Evolutionary conservation across 2,329 filamentous ascomycete species (phyloP), one percentile per base, ranked within the genome.

Genomic region (Claviceps humidiphila): DNA sequence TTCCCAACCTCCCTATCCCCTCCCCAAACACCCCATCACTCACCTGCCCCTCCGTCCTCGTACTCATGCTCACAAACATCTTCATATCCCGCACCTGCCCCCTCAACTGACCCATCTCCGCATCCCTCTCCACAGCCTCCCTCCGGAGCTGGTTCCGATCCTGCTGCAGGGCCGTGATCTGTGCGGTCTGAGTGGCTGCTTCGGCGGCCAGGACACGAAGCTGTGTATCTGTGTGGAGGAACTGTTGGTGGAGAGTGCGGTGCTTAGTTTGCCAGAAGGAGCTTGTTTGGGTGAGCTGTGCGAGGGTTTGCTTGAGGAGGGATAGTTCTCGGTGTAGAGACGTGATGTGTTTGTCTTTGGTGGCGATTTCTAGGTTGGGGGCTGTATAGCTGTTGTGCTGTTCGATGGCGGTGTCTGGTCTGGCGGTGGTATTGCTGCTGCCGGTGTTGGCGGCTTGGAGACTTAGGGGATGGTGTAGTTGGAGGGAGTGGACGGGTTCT

Each of bases 41-140:
- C 51, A 71, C 72, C 63, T 82, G 78, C 22, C 77, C 77, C 34
- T 80, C 79, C 49, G 75, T 72, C 37, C 81, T 71, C 9, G 83
- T 85, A 56, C 78, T 80, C 22, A 75, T 78, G 59, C 84, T 85
- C 53, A 88, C 83, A 70, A 79, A 87, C 58, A 81, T 80, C 71
- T 88, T 88, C 54, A 88, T 69, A 2, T 82, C 82, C 9, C 78
- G 66, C 0, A 87, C 74, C 65, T 87, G 84, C 3, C 71, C 70
- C 51, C 76, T 68, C 54, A 85, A 66, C 48, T 70, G 68, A 22
- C 70, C 66, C 4, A 79, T 72, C 64, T 84, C 78, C 24, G 77
- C 75, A 51, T 84, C 80, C n/a, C 71, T 69, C 50, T 67, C 69
- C 16, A 67, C 64, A 11, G 78, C 58, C 55, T 76, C 70, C 6